phyloP scores from a whole-genome alignment of 2,329 filamentous ascomycete species.

The Stagonosporopsis rhizophila region DNA sequence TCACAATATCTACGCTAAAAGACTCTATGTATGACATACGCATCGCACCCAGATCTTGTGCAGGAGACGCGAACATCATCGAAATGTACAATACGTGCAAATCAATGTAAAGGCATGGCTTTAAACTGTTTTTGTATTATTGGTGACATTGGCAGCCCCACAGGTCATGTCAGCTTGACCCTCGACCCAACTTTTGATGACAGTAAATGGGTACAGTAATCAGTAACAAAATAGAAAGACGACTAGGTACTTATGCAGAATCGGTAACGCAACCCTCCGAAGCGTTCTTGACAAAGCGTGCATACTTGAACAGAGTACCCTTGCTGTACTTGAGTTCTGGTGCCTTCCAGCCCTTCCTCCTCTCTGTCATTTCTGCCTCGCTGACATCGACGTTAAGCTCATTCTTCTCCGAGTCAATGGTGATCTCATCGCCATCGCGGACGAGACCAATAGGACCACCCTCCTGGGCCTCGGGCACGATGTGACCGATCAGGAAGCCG shows the following conservation, averaged over 20 bases:
- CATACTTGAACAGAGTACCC: constrained; percentile 67
- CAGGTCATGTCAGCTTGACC: not conserved
- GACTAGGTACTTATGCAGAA: constrained; percentile 32
- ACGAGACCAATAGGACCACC: constrained; percentile 86
- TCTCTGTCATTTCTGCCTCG: constrained; percentile 65
- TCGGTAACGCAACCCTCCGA: constrained; percentile 67
- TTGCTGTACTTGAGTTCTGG: constrained; percentile 64
- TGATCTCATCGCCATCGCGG: constrained; percentile 79
- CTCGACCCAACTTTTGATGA: constrained; percentile 2
- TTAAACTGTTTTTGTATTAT: not conserved
- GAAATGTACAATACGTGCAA: too few species aligned
- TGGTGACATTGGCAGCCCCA: not conserved
- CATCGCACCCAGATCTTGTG: not conserved
- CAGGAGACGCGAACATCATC: not conserved
- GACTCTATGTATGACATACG: not conserved
- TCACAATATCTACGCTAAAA: too few species aligned
- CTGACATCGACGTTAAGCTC: constrained; percentile 70
- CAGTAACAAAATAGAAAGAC: not conserved
- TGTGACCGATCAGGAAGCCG: constrained; percentile 87
- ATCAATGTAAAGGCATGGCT: too few species aligned
- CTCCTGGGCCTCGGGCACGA: constrained; percentile 85
- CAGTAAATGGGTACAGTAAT: constrained; percentile 2
- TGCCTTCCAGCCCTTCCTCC: constrained; percentile 60
- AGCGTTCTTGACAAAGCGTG: constrained; percentile 62
- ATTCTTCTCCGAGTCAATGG: constrained; percentile 80